A percentile compares a stretch with the other conserved stretches of the same genome.
These are phyloP conservation scores for Mycena venus DNA, from an alignment of 768 basidiomycete genomes.

Conservation along the genomic window DNA sequence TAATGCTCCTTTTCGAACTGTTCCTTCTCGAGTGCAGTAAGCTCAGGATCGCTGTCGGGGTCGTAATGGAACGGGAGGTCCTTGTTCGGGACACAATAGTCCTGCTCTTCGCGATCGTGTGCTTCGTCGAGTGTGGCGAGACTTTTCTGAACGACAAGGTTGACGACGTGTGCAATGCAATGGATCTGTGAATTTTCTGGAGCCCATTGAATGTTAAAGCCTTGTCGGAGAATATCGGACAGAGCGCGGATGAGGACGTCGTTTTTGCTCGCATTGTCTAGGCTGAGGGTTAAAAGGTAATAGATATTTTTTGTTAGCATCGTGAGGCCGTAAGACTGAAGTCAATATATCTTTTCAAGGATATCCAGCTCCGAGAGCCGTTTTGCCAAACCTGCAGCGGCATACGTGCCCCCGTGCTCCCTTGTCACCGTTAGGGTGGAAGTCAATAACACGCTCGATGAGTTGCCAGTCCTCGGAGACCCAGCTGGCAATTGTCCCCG, in stretches of 20 bases:
- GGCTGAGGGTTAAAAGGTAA: too few species aligned
- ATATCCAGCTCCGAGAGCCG: too few species aligned
- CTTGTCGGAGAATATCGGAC: conserved; percentile 33
- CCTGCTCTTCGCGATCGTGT: not conserved
- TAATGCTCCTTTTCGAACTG: conserved; percentile 22
- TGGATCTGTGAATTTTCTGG: conserved; percentile 13
- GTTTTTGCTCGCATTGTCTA: conserved; percentile 47
- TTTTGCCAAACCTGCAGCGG: too few species aligned
- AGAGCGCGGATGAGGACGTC: conserved; percentile 45
- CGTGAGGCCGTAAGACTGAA: too few species aligned
- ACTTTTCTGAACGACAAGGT: too few species aligned
- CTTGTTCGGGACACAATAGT: not conserved
- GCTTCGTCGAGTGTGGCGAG: too few species aligned
- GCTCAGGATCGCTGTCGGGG: not conserved
- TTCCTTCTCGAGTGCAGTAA: conserved; percentile 4
- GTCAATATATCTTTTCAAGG: too few species aligned
- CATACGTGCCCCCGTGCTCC: conserved; percentile 49
- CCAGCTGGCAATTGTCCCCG: too few species aligned
- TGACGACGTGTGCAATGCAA: too few species aligned
- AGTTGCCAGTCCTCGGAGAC: too few species aligned
- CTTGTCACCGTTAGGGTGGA: conserved; percentile 45
- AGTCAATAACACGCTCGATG: too few species aligned
- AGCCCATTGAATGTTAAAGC: conserved; percentile 40
- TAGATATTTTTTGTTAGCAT: too few species aligned
- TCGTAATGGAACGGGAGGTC: not conserved